Evolutionary conservation across 176 grass and related monocot species (phyloP).

Genomic region (Phoenix dactylifera): DNA sequence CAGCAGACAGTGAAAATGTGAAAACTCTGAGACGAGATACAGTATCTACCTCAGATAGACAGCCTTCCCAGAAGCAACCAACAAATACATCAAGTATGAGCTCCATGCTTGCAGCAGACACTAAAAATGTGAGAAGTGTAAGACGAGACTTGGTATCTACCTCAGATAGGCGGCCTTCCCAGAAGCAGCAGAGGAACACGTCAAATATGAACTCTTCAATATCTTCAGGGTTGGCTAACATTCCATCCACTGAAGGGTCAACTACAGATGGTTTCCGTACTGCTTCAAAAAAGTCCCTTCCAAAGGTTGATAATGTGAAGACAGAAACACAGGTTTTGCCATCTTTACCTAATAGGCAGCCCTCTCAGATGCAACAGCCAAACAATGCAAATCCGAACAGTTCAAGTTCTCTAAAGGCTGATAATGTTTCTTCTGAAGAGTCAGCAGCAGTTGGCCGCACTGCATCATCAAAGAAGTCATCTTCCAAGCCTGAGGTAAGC

Average conservation of each 20-base stretch:
- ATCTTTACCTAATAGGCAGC: slow-evolving; percentile 23
- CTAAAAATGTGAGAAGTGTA: background rate
- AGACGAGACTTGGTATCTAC: slow-evolving; percentile 5
- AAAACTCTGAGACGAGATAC: too few relatives aligned
- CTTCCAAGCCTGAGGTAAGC: slow-evolving; percentile 41
- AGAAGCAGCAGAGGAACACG: slow-evolving; percentile 10
- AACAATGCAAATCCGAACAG: slow-evolving; percentile 15
- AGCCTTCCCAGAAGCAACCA: too few relatives aligned
- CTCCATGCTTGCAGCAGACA: background rate
- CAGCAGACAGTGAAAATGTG: too few relatives aligned
- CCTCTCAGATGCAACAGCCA: slow-evolving; percentile 33
- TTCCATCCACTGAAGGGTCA: slow-evolving; percentile 13
- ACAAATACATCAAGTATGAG: too few relatives aligned
- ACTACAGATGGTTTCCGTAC: background rate
- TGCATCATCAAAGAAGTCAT: slow-evolving; percentile 1
- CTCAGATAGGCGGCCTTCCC: slow-evolving; percentile 7
- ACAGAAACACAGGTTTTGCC: slow-evolving; percentile 30
- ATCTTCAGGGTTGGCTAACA: slow-evolving; percentile 14
- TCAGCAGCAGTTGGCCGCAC: background rate
- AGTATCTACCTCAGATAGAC: too few relatives aligned
- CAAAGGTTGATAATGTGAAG: slow-evolving; percentile 21
- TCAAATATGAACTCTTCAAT: slow-evolving; percentile 8
- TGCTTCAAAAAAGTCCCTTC: slow-evolving; percentile 31
- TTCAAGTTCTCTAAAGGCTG: slow-evolving; percentile 19
- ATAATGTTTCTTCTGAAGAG: slow-evolving; percentile 10